A percentile compares a stretch with the other conserved stretches of the same genome.
These are phyloP conservation scores for Labyrinthula sp. DNA, from an alignment of 352 stramenopile species.

Conservation along the genomic window DNA sequence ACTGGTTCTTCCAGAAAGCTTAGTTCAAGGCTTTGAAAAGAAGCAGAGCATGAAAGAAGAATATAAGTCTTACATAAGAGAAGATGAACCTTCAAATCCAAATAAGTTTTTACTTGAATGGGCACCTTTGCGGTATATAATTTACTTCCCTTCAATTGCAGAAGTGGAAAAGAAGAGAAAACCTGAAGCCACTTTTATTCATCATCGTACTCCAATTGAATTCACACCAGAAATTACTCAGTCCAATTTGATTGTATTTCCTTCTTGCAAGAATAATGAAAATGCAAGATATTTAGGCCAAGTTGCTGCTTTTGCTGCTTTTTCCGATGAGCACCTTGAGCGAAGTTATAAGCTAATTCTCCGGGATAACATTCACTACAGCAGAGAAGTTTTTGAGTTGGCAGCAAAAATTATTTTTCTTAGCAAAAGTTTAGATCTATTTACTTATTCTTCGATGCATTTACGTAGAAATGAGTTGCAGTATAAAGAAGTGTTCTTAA, in stretches of 20 bases:
- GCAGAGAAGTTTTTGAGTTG: conserved; percentile 21
- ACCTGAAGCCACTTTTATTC: conserved; percentile 12
- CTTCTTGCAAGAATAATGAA: conserved; percentile 14
- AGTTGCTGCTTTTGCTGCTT: conserved; percentile 15
- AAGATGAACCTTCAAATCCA: background rate
- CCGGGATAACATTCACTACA: conserved; percentile 25
- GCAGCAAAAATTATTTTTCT: conserved; percentile 8
- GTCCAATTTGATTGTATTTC: conserved; percentile 6
- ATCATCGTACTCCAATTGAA: conserved; percentile 17
- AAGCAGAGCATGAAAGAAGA: background rate
- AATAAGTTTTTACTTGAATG: background rate
- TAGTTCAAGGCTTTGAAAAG: background rate
- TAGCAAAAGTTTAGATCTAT: conserved; percentile 5
- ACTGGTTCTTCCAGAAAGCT: background rate
- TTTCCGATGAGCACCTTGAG: conserved; percentile 20
- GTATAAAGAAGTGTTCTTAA: conserved; percentile 28
- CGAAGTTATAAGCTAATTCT: conserved; percentile 25
- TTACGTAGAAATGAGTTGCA: conserved; percentile 26
- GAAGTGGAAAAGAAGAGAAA: conserved; percentile 3
- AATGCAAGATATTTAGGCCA: conserved; percentile 14
- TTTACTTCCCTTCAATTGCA: conserved; percentile 17
- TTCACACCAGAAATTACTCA: conserved; percentile 14
- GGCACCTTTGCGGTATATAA: conserved; percentile 6
- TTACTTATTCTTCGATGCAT: conserved; percentile 11
- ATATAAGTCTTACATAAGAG: conserved; percentile 14